Percentiles rank a stretch among this genome's conserved stretches.
Conservation (phyloP, 2,329 filamentous ascomycete species). For the Beauveria pseudobassiana region DNA sequence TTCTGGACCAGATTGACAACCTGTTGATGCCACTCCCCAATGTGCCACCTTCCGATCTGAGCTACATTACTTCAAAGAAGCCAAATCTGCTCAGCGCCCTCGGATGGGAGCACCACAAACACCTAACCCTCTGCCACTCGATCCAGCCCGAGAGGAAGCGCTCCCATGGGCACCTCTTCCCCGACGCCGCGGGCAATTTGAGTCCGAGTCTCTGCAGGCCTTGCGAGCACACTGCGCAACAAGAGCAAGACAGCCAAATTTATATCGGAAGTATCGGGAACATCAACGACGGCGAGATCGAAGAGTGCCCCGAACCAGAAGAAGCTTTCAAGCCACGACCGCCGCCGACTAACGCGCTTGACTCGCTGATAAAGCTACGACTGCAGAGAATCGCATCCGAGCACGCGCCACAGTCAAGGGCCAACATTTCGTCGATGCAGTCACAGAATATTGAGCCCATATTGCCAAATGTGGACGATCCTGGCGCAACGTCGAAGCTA, state of each 20-base stretch:
- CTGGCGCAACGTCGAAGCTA: constrained; percentile 21
- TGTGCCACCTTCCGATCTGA: neutral
- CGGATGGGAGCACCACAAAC: neutral
- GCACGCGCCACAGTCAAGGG: neutral
- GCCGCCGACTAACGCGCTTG: neutral
- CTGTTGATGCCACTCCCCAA: neutral
- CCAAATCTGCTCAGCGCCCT: neutral
- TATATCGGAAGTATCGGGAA: neutral
- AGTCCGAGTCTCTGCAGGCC: neutral
- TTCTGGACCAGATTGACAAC: neutral
- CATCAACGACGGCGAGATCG: neutral
- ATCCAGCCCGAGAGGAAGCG: neutral
- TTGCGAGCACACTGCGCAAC: too few relatives aligned
- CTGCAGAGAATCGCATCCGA: neutral
- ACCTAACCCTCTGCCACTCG: neutral
- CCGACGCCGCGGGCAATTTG: neutral
- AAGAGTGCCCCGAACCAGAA: neutral
- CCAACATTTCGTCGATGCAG: neutral
- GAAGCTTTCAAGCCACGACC: neutral
- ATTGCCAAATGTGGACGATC: constrained; percentile 15
- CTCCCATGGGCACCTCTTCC: constrained; percentile 1
- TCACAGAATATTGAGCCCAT: neutral
- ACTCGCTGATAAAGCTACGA: neutral
- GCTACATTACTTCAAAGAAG: neutral
- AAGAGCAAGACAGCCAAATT: neutral